These are phyloP conservation scores for Penicillium verrucosum DNA, from an alignment of 2,329 filamentous ascomycete genomes.

Conservation along the genomic window DNA sequence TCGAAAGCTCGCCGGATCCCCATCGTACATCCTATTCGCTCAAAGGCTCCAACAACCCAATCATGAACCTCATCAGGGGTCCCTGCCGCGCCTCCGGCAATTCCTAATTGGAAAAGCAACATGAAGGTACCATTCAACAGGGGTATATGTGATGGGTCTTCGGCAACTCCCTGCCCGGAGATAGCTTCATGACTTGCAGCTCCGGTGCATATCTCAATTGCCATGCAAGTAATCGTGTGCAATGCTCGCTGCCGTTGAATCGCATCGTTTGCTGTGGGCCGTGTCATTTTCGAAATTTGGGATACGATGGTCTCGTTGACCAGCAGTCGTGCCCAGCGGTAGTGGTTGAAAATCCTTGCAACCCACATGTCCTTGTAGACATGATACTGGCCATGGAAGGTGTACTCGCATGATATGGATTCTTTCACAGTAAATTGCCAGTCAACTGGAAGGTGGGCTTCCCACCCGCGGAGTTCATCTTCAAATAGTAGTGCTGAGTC, in stretches of 20 bases:
- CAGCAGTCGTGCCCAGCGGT: slow-evolving; percentile 21
- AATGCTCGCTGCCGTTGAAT: slow-evolving; percentile 17
- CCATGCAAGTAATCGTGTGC: slow-evolving; percentile 16
- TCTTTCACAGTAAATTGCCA: slow-evolving; percentile 15
- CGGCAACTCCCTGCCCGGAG: slow-evolving; percentile 1
- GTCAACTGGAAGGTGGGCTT: slow-evolving; percentile 12
- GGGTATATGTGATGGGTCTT: slow-evolving; percentile 1
- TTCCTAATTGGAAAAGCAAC: slow-evolving; percentile 21
- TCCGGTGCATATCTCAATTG: slow-evolving; percentile 21
- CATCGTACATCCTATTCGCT: slow-evolving; percentile 19
- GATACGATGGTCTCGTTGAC: slow-evolving; percentile 23
- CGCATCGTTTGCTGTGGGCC: slow-evolving; percentile 1
- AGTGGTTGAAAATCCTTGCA: slow-evolving; percentile 21
- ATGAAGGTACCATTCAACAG: slow-evolving; percentile 25
- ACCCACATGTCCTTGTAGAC: slow-evolving; percentile 24
- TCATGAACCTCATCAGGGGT: slow-evolving; percentile 20
- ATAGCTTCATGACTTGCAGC: slow-evolving; percentile 19
- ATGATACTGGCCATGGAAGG: slow-evolving; percentile 22
- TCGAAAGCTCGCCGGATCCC: slow-evolving; percentile 23
- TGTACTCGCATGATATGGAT: slow-evolving; percentile 8
- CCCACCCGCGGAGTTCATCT: slow-evolving; percentile 20
- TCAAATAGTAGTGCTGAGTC: slow-evolving; percentile 13
- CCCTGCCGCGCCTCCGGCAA: slow-evolving; percentile 21
- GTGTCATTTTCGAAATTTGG: slow-evolving; percentile 4
- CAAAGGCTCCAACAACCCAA: slow-evolving; percentile 21